phyloP scores from a whole-genome alignment of 179 eudicot genomes.

The Spergularia azorica region DNA sequence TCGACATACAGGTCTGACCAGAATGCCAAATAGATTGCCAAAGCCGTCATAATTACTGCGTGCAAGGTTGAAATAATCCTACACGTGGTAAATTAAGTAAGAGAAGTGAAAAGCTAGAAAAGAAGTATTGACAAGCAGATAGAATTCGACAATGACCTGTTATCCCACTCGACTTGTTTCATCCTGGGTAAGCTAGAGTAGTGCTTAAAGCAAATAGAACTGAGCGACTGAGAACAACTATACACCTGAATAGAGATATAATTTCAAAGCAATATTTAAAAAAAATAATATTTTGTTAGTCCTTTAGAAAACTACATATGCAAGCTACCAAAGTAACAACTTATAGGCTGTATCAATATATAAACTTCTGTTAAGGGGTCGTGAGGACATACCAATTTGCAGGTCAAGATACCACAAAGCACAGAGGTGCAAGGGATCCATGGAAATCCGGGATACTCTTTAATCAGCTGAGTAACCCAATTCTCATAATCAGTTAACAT shows the following conservation, averaged over 20 bases:
- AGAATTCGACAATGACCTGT: conserved; percentile 34
- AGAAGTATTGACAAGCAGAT: conserved; percentile 2
- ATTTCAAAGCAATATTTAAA: not conserved
- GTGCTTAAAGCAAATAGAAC: conserved; percentile 35
- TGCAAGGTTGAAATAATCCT: conserved; percentile 85
- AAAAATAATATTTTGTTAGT: not conserved
- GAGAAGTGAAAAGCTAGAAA: conserved; percentile 21
- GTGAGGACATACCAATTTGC: conserved; percentile 42
- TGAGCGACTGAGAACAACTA: conserved; percentile 31
- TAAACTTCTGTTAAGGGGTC: not conserved
- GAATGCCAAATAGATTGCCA: conserved; percentile 80
- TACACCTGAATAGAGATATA: conserved; percentile 39
- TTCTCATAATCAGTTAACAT: conserved; percentile 38
- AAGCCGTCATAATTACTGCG: conserved; percentile 67
- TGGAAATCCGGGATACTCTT: conserved; percentile 30
- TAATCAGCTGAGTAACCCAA: conserved; percentile 28
- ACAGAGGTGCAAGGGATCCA: conserved; percentile 42
- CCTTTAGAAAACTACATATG: not conserved
- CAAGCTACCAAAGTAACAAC: not conserved
- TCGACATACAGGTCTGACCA: conserved; percentile 88
- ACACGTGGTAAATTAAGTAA: conserved; percentile 29
- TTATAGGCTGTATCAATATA: not conserved
- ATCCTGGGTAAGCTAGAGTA: conserved; percentile 41
- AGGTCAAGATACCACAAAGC: conserved; percentile 39
- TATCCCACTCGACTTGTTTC: conserved; percentile 49